Evolutionary conservation across 768 basidiomycete species (phyloP).

Genomic region (Mycena capillaripes): DNA sequence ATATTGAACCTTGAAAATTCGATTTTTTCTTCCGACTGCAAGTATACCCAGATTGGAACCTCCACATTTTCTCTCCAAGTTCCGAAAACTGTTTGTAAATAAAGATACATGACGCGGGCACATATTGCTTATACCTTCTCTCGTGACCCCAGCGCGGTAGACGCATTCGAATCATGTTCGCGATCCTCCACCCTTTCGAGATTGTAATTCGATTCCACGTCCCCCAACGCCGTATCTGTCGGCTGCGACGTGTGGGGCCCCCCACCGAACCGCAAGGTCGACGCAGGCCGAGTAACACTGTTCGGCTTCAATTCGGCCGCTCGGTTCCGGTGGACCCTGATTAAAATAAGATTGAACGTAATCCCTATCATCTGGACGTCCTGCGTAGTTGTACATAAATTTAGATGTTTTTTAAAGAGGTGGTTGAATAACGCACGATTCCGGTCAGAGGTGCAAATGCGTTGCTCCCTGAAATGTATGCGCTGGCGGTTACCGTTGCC

Average conservation of each 20-base stretch:
- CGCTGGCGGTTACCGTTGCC: not conserved
- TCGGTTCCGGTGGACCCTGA: conserved; percentile 20
- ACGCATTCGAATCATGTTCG: not conserved
- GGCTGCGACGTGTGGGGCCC: not conserved
- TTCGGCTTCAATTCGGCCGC: not conserved
- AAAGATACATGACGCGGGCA: too few species aligned
- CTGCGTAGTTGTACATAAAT: not conserved
- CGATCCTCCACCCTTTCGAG: not conserved
- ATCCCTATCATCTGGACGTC: conserved; percentile 27
- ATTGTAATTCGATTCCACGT: conserved; percentile 2
- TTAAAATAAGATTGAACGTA: conserved; percentile 30
- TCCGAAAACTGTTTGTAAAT: too few species aligned
- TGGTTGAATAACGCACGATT: conserved; percentile 2
- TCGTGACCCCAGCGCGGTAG: not conserved
- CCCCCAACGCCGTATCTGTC: not conserved
- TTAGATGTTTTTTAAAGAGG: not conserved
- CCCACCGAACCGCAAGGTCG: not conserved
- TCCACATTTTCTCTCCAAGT: too few species aligned
- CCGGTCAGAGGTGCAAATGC: conserved; percentile 20
- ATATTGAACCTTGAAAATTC: too few species aligned
- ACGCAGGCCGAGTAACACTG: not conserved
- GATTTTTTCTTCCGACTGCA: too few species aligned
- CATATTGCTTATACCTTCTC: not conserved
- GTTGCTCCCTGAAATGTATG: conserved; percentile 20
- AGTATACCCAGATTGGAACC: too few species aligned